These are phyloP conservation scores for Cryptosporidium canis DNA, from an alignment of 169 alveolate species.

Conservation along the genomic window DNA sequence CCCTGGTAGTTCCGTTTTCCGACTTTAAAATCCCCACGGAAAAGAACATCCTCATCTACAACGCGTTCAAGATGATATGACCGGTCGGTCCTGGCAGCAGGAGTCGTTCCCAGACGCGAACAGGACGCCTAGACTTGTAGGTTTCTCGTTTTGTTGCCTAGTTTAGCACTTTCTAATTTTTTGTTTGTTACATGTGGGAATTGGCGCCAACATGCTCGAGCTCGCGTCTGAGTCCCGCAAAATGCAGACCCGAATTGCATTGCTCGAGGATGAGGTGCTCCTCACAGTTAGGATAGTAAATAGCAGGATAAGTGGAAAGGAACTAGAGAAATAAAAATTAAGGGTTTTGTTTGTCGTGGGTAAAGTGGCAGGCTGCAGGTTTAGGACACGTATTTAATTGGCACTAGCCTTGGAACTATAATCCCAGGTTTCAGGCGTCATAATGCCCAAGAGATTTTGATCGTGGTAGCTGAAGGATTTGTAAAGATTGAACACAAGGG, in stretches of 20 bases:
- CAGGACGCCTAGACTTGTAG: neutral
- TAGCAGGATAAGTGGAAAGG: constrained; percentile 38
- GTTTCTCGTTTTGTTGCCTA: neutral
- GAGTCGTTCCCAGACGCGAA: too few relatives aligned
- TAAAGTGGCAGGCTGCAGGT: constrained; percentile 22
- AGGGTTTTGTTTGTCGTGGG: constrained; percentile 36
- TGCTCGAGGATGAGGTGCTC: constrained; percentile 70
- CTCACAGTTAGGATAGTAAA: constrained; percentile 27
- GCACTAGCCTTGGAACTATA: constrained; percentile 9
- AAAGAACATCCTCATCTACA: constrained; percentile 34
- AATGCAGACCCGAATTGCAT: constrained; percentile 23
- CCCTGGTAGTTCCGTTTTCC: constrained; percentile 43
- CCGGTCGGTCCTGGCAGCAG: too few relatives aligned
- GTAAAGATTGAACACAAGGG: constrained; percentile 25
- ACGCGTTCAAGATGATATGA: constrained; percentile 17
- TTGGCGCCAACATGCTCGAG: constrained; percentile 42
- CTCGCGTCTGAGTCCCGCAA: constrained; percentile 39
- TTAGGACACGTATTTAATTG: constrained; percentile 27
- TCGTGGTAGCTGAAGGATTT: constrained; percentile 18
- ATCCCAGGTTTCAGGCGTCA: constrained; percentile 6
- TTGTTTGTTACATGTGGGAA: neutral
- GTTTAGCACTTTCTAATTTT: neutral
- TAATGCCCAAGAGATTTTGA: constrained; percentile 24
- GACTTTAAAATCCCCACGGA: constrained; percentile 49
- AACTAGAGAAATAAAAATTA: neutral